phyloP scores from a whole-genome alignment of 2,329 filamentous ascomycete species.

The Incumbomyces delicatus region DNA sequence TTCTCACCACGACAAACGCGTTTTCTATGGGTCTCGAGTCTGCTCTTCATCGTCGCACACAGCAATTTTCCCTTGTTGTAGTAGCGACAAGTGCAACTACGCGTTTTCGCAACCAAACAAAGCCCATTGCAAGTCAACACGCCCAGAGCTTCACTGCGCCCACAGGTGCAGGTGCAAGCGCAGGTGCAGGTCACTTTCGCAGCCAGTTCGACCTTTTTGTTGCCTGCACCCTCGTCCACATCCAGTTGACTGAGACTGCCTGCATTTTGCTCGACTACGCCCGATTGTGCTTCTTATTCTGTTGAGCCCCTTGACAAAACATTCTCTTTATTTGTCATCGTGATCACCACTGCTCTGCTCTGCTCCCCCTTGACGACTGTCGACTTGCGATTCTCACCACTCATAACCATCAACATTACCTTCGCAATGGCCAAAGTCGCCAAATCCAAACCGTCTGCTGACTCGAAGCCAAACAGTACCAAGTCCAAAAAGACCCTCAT shows the following conservation, averaged over 20 bases:
- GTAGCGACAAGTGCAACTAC: not conserved
- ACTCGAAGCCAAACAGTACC: not conserved
- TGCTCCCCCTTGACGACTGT: not conserved
- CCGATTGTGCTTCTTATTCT: too few relatives aligned
- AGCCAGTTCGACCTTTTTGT: not conserved
- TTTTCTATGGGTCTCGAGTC: not conserved
- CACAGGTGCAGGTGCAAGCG: too few relatives aligned
- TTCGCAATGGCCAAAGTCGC: slow-evolving; percentile 1
- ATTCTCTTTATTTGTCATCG: too few relatives aligned
- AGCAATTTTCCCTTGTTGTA: not conserved
- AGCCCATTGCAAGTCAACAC: not conserved
- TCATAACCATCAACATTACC: not conserved
- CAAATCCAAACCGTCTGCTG: not conserved
- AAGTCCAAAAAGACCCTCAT: slow-evolving; percentile 5
- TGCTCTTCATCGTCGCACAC: not conserved
- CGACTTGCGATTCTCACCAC: not conserved
- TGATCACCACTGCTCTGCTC: not conserved
- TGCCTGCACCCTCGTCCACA: not conserved
- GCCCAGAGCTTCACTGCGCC: too few relatives aligned
- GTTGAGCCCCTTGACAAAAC: too few relatives aligned
- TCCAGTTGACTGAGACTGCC: too few relatives aligned
- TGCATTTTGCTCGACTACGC: too few relatives aligned
- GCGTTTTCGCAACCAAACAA: not conserved
- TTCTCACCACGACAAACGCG: slow-evolving; percentile 24
- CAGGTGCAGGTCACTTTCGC: not conserved